A percentile compares a stretch with the other conserved stretches of the same genome.
phyloP scores from a whole-genome alignment of 441 rosid species.

The Syzygium malaccense region DNA sequence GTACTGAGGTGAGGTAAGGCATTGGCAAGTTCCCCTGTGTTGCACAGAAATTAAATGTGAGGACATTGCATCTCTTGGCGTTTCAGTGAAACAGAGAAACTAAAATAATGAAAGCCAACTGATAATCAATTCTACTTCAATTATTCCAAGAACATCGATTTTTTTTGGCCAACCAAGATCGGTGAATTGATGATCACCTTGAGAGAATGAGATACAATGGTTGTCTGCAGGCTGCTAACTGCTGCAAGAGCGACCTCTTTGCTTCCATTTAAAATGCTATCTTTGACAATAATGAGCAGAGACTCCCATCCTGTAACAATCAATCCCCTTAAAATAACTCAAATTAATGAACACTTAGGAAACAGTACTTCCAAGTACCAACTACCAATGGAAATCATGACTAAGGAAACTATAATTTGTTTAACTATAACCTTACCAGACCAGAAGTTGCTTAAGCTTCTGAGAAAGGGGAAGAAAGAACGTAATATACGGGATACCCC shows the following conservation, averaged over 20 bases:
- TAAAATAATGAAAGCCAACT: background rate
- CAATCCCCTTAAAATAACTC: background rate
- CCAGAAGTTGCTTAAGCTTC: constrained; percentile 78
- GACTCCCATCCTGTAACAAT: constrained; percentile 85
- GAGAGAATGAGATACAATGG: constrained; percentile 67
- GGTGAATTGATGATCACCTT: constrained; percentile 41
- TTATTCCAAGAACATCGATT: background rate
- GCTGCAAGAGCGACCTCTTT: constrained; percentile 98
- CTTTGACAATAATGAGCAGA: constrained; percentile 65
- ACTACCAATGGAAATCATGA: background rate
- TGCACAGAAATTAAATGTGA: background rate
- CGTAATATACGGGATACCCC: constrained; percentile 95
- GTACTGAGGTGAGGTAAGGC: constrained; percentile 69
- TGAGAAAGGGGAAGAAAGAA: constrained; percentile 86
- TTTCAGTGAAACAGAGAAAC: background rate
- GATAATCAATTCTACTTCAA: background rate
- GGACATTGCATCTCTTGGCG: background rate
- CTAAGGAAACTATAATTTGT: background rate
- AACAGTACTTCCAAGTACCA: background rate
- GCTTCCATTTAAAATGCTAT: constrained; percentile 81
- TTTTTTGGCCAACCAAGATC: background rate
- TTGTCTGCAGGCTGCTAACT: constrained; percentile 80
- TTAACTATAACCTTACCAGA: constrained; percentile 46
- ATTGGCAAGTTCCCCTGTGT: constrained; percentile 79
- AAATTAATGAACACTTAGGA: background rate